phyloP scores from a whole-genome alignment of 495 filamentous ascomycete species.

The Aspergillus coremiiformis region DNA sequence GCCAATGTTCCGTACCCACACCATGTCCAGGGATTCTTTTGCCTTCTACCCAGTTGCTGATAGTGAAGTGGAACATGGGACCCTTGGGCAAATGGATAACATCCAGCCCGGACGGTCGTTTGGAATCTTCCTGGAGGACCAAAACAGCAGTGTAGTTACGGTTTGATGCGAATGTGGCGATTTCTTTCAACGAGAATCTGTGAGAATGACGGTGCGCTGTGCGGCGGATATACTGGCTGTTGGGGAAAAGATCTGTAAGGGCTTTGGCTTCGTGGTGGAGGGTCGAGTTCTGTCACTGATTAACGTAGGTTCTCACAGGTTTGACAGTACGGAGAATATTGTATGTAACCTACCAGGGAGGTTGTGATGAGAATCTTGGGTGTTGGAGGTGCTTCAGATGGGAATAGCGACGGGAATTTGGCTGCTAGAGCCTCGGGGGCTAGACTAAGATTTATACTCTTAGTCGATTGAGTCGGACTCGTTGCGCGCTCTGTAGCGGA shows the following conservation, averaged over 20 bases:
- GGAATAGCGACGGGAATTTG: conserved; percentile 80
- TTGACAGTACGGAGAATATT: too few species aligned
- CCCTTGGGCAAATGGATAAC: conserved; percentile 77
- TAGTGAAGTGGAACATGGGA: conserved; percentile 80
- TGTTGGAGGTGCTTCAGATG: conserved; percentile 44
- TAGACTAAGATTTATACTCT: conserved; percentile 63
- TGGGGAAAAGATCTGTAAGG: conserved; percentile 75
- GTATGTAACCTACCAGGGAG: conserved; percentile 36
- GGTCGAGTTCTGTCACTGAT: conserved; percentile 51
- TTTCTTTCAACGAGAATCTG: conserved; percentile 85
- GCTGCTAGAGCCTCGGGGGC: conserved; percentile 59
- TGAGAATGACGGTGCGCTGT: conserved; percentile 70
- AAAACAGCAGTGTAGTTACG: conserved; percentile 73
- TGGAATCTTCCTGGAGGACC: conserved; percentile 77
- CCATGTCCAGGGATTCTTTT: conserved; percentile 82
- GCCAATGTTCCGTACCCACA: conserved; percentile 78
- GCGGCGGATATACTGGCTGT: conserved; percentile 78
- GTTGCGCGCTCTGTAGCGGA: conserved; percentile 48
- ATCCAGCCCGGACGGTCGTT: conserved; percentile 66
- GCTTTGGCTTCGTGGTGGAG: conserved; percentile 74
- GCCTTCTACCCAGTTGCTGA: conserved; percentile 80
- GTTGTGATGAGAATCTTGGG: conserved; percentile 91
- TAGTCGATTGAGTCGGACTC: conserved; percentile 54
- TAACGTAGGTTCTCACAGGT: not conserved
- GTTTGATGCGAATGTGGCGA: conserved; percentile 73